These are phyloP conservation scores for Porcisia hertigi DNA, from an alignment of 208 protist species.

Conservation along the genomic window DNA sequence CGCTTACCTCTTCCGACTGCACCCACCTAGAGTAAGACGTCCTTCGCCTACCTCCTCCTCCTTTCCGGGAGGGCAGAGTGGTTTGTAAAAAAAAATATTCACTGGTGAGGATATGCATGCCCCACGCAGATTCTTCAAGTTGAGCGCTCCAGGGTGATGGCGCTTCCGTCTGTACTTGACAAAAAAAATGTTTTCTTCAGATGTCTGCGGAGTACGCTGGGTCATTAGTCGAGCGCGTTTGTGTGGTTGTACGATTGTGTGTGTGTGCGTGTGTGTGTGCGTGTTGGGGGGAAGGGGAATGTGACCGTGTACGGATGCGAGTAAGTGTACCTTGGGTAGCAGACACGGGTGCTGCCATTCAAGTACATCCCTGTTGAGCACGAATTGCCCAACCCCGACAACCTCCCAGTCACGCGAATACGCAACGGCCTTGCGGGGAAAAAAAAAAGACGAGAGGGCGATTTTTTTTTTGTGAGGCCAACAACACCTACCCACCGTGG, in stretches of 20 bases:
- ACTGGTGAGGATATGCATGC: no score
- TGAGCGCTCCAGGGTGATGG: not conserved
- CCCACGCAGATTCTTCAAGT: no score
- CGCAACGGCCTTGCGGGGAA: not conserved
- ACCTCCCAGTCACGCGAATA: not conserved
- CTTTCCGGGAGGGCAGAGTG: no score
- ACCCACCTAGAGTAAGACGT: not conserved
- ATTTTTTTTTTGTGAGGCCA: no score
- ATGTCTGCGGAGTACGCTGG: not conserved
- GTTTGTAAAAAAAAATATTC: no score
- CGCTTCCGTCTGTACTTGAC: not conserved
- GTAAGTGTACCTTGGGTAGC: no score
- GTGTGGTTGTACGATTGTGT: not conserved
- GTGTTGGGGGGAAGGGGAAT: not conserved
- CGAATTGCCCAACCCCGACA: no score
- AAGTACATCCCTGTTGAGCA: no score
- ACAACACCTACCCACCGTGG: not conserved
- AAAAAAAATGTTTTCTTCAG: not conserved
- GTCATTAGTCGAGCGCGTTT: not conserved
- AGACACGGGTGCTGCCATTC: no score
- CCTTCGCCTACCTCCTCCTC: no score
- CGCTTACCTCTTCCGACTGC: no score
- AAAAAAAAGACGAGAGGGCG: not conserved
- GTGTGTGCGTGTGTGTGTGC: not conserved
- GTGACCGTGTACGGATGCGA: not conserved